These are phyloP conservation scores for Raphanus hybrid DNA, from an alignment of 441 rosid species.

Conservation along the genomic window DNA sequence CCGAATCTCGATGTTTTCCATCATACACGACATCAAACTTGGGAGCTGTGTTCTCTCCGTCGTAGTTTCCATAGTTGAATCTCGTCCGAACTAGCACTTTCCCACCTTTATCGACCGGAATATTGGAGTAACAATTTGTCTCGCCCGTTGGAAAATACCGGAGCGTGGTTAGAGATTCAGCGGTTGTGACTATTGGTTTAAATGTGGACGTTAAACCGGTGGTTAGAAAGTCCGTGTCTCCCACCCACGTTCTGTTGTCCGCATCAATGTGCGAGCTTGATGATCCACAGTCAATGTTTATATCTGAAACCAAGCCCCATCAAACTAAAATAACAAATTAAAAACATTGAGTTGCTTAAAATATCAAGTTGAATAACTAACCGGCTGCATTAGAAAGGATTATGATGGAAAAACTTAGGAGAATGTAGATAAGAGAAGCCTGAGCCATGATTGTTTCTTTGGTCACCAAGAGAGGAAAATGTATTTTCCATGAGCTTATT, in stretches of 20 bases:
- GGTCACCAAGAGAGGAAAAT: constrained; percentile 5
- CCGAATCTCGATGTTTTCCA: constrained; percentile 56
- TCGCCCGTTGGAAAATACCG: constrained; percentile 53
- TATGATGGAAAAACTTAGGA: constrained; percentile 26
- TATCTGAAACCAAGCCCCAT: constrained; percentile 28
- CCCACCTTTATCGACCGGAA: constrained; percentile 35
- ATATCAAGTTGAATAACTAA: constrained; percentile 10
- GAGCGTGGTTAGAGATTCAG: constrained; percentile 48
- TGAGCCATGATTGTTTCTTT: constrained; percentile 27
- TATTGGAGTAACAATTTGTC: constrained; percentile 56
- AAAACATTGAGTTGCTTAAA: background rate
- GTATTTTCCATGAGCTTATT: constrained; percentile 1
- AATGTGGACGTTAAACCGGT: constrained; percentile 32
- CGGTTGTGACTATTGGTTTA: constrained; percentile 23
- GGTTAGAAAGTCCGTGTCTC: constrained; percentile 47
- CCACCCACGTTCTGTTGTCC: constrained; percentile 44
- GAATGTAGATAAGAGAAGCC: constrained; percentile 12
- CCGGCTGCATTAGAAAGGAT: constrained; percentile 25
- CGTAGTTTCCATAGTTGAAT: constrained; percentile 58
- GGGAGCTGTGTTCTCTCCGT: constrained; percentile 49
- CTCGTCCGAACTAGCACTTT: constrained; percentile 45
- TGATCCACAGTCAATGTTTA: constrained; percentile 61
- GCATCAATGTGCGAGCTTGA: constrained; percentile 44
- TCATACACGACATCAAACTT: constrained; percentile 58
- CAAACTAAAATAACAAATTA: constrained; percentile 12